Conservation (phyloP, 768 basidiomycete species). For the Tricholoma matsutake region DNA sequence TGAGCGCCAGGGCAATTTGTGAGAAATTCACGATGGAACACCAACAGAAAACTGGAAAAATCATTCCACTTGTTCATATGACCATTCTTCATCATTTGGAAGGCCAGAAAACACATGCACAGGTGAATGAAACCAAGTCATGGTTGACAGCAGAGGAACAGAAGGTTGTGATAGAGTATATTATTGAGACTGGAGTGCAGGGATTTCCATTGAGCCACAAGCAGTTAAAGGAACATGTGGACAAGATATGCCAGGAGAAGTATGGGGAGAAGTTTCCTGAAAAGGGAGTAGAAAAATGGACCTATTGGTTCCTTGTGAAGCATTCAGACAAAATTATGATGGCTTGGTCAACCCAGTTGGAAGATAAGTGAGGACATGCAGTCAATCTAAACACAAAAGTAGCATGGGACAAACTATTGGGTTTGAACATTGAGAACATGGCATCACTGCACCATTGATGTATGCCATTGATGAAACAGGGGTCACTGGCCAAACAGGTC, state of each 20-base stretch:
- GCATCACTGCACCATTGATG: background rate
- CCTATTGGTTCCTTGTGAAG: slow-evolving; percentile 4
- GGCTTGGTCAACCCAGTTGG: slow-evolving; percentile 31
- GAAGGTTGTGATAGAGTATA: slow-evolving; percentile 1
- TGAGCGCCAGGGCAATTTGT: background rate
- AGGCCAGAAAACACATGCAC: background rate
- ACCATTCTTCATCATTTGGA: background rate
- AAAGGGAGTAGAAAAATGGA: slow-evolving; percentile 5
- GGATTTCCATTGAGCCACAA: slow-evolving; percentile 2
- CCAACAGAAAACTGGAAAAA: background rate
- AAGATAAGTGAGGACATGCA: slow-evolving; percentile 24
- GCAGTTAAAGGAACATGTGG: background rate
- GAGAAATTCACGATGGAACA: background rate
- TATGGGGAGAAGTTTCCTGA: slow-evolving; percentile 5
- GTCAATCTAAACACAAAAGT: slow-evolving; percentile 27
- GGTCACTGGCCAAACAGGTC: slow-evolving; percentile 19
- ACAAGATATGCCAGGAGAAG: background rate
- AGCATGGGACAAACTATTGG: background rate
- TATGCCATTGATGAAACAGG: slow-evolving; percentile 11
- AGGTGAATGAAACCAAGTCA: background rate
- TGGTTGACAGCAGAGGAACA: slow-evolving; percentile 3
- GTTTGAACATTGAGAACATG: background rate
- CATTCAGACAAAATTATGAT: slow-evolving; percentile 19
- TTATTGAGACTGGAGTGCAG: background rate
- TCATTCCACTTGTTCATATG: background rate